These are phyloP conservation scores for Carex scoparia DNA, from an alignment of 176 grass and related monocot species.

Conservation along the genomic window DNA sequence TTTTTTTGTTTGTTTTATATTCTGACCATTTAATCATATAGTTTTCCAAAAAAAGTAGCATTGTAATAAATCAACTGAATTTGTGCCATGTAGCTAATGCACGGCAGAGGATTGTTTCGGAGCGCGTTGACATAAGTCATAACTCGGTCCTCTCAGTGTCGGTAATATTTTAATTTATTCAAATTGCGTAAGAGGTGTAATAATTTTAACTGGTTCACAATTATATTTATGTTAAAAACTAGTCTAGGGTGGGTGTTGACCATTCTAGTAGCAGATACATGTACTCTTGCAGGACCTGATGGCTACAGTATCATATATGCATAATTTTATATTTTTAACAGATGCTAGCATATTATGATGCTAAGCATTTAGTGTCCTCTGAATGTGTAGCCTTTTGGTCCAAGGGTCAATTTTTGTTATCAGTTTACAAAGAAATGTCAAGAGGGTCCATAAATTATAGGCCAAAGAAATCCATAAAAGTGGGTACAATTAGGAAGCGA, in stretches of 20 bases:
- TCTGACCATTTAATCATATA: not conserved
- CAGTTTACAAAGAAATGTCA: too few relatives aligned
- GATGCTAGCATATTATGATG: not conserved
- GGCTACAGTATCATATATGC: not conserved
- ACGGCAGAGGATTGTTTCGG: conserved; percentile 85
- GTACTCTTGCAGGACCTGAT: not conserved
- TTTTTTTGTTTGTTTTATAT: not conserved
- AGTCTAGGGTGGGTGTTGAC: not conserved
- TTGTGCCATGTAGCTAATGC: conserved; percentile 76
- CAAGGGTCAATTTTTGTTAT: not conserved
- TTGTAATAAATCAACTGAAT: conserved; percentile 29
- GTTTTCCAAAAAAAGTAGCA: not conserved
- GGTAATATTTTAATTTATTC: conserved; percentile 43
- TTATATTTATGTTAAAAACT: not conserved
- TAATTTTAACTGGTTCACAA: not conserved
- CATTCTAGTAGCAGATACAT: conserved; percentile 12
- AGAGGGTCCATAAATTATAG: too few relatives aligned
- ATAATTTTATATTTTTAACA: not conserved
- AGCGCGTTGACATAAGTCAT: conserved; percentile 87
- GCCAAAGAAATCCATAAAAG: too few relatives aligned
- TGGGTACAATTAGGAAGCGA: too few relatives aligned
- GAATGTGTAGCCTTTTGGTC: not conserved
- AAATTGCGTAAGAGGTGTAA: not conserved
- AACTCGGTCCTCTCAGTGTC: conserved; percentile 91
- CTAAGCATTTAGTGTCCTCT: not conserved